Conservation (phyloP, 176 grass and related monocot genomes). For the Oryza meyeriana region DNA sequence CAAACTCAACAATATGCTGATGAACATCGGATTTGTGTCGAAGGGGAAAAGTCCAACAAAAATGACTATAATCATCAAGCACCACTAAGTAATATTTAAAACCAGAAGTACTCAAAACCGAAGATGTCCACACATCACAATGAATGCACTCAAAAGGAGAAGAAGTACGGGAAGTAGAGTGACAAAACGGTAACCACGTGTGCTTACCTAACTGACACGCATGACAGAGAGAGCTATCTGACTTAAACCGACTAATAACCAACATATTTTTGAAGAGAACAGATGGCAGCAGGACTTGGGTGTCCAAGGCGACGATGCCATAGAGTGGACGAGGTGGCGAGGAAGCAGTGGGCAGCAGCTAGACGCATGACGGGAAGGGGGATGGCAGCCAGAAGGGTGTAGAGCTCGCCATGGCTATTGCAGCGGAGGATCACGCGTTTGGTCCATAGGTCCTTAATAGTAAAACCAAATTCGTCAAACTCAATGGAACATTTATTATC, state of each 20-base stretch:
- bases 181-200: background rate
- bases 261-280: background rate
- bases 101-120: background rate
- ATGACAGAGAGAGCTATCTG: background rate
- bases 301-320: background rate
- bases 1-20: background rate
- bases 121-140: background rate
- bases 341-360: too few species aligned
- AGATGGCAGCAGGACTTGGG: background rate
- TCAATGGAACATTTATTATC: too few species aligned
- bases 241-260: background rate
- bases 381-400: too few species aligned
- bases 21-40: background rate
- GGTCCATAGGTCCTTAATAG: too few species aligned
- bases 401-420: background rate
- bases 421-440: background rate
- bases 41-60: too few species aligned
- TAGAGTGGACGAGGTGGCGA: too few species aligned
- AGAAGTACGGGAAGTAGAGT: background rate
- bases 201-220: background rate
- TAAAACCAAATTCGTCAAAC: too few species aligned
- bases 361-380: too few species aligned
- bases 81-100: too few species aligned
- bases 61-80: too few species aligned
- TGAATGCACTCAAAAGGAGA: background rate